These are phyloP conservation scores for Nitzschia palea DNA, from an alignment of 108 stramenopile species.

Conservation along the genomic window DNA sequence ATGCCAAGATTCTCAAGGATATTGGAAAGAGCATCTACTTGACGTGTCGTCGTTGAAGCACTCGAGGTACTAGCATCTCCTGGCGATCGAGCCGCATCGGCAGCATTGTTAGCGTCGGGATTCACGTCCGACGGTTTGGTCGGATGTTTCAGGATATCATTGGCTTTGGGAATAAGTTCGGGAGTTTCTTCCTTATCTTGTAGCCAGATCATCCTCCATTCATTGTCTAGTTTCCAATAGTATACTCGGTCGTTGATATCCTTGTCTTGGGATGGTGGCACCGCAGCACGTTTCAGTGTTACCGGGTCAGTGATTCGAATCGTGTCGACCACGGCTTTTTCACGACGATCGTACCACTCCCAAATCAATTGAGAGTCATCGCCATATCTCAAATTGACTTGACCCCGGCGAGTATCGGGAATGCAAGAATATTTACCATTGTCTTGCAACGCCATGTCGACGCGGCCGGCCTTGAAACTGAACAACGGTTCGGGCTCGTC, in stretches of 20 bases:
- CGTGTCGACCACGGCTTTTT: constrained; percentile 55
- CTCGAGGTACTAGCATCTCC: constrained; percentile 37
- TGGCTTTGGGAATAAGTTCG: constrained; percentile 60
- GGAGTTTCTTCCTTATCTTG: constrained; percentile 63
- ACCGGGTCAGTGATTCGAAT: constrained; percentile 37
- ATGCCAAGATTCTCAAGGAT: constrained; percentile 86
- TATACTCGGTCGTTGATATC: constrained; percentile 37
- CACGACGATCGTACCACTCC: constrained; percentile 83
- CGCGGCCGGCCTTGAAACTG: constrained; percentile 75
- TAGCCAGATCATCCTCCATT: constrained; percentile 78
- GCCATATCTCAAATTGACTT: constrained; percentile 52
- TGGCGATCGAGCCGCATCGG: constrained; percentile 26
- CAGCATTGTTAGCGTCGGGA: constrained; percentile 17
- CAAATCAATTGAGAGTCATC: constrained; percentile 36
- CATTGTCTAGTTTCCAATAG: constrained; percentile 38
- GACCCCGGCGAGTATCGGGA: constrained; percentile 70
- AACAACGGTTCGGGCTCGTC: constrained; percentile 46
- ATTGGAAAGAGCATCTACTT: constrained; percentile 79
- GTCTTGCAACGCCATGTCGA: constrained; percentile 56
- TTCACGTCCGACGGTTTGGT: constrained; percentile 34
- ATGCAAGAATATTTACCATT: constrained; percentile 58
- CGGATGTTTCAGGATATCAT: constrained; percentile 52
- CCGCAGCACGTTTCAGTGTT: constrained; percentile 50
- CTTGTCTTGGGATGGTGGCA: constrained; percentile 31
- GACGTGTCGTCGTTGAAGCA: constrained; percentile 47